Evolutionary conservation across 169 alveolate species (phyloP), one percentile per base, ranked within the genome.

Genomic region (Toxoplasma gondii): DNA sequence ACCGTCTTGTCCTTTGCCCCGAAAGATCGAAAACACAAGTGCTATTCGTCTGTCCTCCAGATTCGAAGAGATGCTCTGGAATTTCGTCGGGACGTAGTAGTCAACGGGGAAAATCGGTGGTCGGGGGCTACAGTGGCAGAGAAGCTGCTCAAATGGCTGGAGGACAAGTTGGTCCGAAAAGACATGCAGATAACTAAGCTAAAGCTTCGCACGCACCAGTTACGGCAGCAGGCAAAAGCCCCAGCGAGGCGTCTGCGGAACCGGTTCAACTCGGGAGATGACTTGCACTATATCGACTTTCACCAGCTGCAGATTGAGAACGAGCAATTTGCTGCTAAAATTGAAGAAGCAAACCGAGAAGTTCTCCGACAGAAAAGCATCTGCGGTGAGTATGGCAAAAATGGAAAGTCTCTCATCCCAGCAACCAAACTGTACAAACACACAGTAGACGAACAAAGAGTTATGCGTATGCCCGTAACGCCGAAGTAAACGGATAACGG

Each of bases 61-160:
- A 97, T 98, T 45, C 95, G 98, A 81, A 95, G 98, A 80, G 98
- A 98, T 78, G 98, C 99, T 4, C 97, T 96, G 92, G 98, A 97
- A 88, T 98, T 98, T 88, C 96, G 98, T 80, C 93, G 99, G 29
- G 98, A 95, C 86, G 93, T 96, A 12, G 97, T 96, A 29, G 92
- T 97, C 27, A 97, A 97, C 1, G 97, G 96, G 22, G 97, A 96
- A 81, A 95, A 97, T n/a, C 93, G 96, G 0, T 74, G 90, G 9
- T 97, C 98, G 27, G 99, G 99, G n/a, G 97, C 96, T 88, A 97
- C 98, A 12, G 97, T 97, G 54, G 99, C 99, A 0, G 99, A 98
- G 91, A 97, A 94, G 96, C 96, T 98, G 34, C 96, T 97, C 91
- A 97, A 97, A 91, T 97, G 97, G 91, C 96, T 98, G 96, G 98